Evolutionary conservation across 352 stramenopile genomes (phyloP), one percentile per base, ranked within the genome.

Genomic region (Pythium aphanidermatum): DNA sequence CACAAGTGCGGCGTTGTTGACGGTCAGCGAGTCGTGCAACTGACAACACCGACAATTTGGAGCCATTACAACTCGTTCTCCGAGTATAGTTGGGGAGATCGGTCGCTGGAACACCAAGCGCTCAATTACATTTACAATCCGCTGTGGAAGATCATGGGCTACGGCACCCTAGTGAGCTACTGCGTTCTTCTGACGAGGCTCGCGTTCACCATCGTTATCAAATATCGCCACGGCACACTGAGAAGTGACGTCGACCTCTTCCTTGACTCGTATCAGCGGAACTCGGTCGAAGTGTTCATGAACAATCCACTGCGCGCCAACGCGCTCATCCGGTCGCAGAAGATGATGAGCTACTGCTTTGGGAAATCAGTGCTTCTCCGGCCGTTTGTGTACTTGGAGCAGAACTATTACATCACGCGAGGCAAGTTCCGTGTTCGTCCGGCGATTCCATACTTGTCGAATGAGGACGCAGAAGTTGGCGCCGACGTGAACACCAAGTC

Each of bases 261-360:
- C 29, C 58, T 47, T 40, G 41, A 48, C 23, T 33, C 47, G 6
- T 63, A 63, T 35, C 41, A 63, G 26, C 48, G 55, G 40, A 63
- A 63, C 38, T 58, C 55, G 42, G 49, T 47, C 43, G 55, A 63
- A 14, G 48, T 58, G 24, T 58, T 54, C 47, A 63, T 63, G 55
- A 43, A 58, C 24, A 30, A 53, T 26, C 48, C 55, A 28, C 26
- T 63, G 26, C 48, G 55, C 21, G 48, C 55, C 20, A 63, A 63
- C 24, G 55, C 55, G 3, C 37, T 59, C 17, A 26, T 63, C 7
- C 55, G 55, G 5, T 63, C 55, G 25, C 48, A 63, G 25, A 12
- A n/a, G 14, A 26, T 48, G 16, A 63, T 63, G 55, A 46, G 34
- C 26, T 55, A 63, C 38, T 49, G 55, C 42, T 55, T 63, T 24